Percentiles rank a stretch among this genome's conserved stretches.
Conservation (phyloP, 1,284 basidiomycete species). For the Tilletia caries region DNA sequence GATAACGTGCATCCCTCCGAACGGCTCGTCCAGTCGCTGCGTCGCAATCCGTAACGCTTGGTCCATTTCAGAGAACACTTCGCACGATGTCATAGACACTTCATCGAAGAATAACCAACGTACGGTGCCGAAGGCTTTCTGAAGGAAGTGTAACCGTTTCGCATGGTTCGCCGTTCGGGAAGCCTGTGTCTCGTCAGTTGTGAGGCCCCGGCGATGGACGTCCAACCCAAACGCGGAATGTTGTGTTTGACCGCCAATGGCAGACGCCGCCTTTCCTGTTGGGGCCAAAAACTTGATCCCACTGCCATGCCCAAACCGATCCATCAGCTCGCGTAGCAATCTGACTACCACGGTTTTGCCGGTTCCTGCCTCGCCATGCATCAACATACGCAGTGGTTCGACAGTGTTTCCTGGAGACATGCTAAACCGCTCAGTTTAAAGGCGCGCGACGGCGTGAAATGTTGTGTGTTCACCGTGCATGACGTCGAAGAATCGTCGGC, state of each 20-base stretch:
- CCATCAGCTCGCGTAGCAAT: background rate
- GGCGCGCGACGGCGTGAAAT: too few relatives aligned
- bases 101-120: background rate
- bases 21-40: background rate
- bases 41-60: background rate
- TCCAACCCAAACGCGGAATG: background rate
- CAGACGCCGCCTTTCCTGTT: background rate
- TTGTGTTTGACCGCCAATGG: background rate
- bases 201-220: background rate
- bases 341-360: too few relatives aligned
- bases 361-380: background rate
- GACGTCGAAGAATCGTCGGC: background rate
- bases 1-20: background rate
- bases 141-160: background rate
- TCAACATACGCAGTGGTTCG: background rate
- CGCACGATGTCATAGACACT: background rate
- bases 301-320: background rate
- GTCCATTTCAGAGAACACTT: background rate
- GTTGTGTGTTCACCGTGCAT: background rate
- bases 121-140: background rate
- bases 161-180: background rate
- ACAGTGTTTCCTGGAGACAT: background rate
- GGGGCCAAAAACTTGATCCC: background rate
- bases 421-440: background rate
- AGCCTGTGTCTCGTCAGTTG: background rate